Evolutionary conservation across 352 stramenopile species (phyloP).

Genomic region (Saprolegnia parasitica): DNA sequence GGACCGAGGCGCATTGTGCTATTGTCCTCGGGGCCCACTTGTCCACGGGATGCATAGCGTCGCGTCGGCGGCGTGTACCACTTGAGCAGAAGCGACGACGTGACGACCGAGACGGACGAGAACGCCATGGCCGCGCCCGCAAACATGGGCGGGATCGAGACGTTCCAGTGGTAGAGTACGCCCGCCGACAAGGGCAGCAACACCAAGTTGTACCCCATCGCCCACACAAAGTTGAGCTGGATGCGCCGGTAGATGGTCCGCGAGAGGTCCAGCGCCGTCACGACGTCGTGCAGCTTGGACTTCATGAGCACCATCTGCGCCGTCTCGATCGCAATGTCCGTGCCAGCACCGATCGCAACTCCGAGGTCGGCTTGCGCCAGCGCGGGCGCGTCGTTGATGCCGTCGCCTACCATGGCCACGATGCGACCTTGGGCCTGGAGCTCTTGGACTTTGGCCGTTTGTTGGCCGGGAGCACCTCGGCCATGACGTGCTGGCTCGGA

Average conservation of each 20-base stretch:
- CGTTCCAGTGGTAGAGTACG: slow-evolving; percentile 93
- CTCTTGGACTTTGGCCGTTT: slow-evolving; percentile 52
- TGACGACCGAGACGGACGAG: slow-evolving; percentile 95
- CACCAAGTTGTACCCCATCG: slow-evolving; percentile 97
- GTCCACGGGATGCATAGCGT: too few species aligned
- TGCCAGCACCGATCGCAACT: slow-evolving; percentile 93
- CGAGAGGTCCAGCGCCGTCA: slow-evolving; percentile 95
- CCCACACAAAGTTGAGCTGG: slow-evolving; percentile 96
- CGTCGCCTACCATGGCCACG: slow-evolving; percentile 97
- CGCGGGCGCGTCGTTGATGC: slow-evolving; percentile 98
- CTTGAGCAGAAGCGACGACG: slow-evolving; percentile 90
- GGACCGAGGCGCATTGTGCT: too few species aligned
- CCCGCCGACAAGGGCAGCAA: slow-evolving; percentile 96
- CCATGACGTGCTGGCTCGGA: slow-evolving; percentile 79
- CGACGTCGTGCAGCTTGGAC: slow-evolving; percentile 90
- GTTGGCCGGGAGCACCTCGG: slow-evolving; percentile 94
- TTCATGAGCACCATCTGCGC: slow-evolving; percentile 79
- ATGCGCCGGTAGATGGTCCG: slow-evolving; percentile 96
- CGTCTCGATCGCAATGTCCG: slow-evolving; percentile 97
- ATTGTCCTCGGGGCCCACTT: too few species aligned
- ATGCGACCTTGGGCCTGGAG: slow-evolving; percentile 44
- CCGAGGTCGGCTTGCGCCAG: slow-evolving; percentile 96
- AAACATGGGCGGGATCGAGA: slow-evolving; percentile 94
- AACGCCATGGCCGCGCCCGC: slow-evolving; percentile 95
- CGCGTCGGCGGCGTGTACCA: slow-evolving; percentile 85